A percentile compares a stretch with the other conserved stretches of the same genome.
These are phyloP conservation scores for Phytophthora pseudosyringae DNA, from an alignment of 352 stramenopile species.

Conservation along the genomic window DNA sequence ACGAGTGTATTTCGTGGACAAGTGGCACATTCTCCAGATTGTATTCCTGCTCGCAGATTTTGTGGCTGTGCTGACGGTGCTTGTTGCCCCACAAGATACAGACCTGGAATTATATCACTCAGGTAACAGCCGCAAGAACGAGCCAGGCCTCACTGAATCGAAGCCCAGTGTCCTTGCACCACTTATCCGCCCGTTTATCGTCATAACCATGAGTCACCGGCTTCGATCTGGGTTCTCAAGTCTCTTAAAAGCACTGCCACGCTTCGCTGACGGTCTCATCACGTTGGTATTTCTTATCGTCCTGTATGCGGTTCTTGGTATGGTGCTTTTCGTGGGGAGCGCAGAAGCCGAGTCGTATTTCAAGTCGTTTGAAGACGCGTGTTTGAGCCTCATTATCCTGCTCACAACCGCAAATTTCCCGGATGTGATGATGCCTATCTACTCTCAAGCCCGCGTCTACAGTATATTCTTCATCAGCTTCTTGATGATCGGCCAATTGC, in stretches of 20 bases:
- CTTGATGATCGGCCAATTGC: conserved; percentile 1
- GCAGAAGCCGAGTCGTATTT: neutral
- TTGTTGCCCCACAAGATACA: neutral
- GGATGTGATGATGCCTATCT: conserved; percentile 3
- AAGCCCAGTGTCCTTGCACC: neutral
- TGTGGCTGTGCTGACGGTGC: neutral
- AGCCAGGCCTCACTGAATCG: neutral
- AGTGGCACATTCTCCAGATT: neutral
- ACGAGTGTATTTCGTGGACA: neutral
- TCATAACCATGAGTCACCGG: neutral
- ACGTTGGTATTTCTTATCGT: conserved; percentile 1
- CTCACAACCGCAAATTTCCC: neutral
- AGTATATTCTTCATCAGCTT: conserved; percentile 2
- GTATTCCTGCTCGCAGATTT: neutral
- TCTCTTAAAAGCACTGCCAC: neutral
- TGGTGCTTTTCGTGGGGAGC: neutral
- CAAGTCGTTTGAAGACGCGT: conserved; percentile 1
- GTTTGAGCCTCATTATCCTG: neutral
- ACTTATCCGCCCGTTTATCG: neutral
- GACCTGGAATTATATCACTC: neutral
- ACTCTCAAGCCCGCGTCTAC: neutral
- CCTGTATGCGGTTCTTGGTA: neutral
- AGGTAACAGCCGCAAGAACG: neutral
- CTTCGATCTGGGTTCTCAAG: neutral
- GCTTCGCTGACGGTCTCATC: neutral